Evolutionary conservation across 768 basidiomycete species (phyloP).

Genomic region (Neoboletus subvelutipes): DNA sequence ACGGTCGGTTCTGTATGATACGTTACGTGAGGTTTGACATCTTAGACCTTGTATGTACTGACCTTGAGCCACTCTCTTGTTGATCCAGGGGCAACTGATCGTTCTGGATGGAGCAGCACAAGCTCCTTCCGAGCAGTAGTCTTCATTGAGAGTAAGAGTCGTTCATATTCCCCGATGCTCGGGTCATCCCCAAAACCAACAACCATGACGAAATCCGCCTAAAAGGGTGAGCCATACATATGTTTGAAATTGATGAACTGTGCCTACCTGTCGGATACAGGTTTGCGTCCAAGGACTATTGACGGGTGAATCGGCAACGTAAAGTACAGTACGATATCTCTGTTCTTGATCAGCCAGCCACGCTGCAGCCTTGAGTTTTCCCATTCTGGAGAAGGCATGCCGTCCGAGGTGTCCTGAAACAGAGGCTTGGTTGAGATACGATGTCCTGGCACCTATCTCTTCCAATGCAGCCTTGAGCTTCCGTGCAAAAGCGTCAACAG

Average conservation of each 20-base stretch:
- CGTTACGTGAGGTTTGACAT: constrained; percentile 1
- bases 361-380: constrained; percentile 87
- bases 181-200: constrained; percentile 94
- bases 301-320: constrained; percentile 94
- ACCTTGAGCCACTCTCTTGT: constrained; percentile 97
- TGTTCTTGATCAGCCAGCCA: constrained; percentile 98
- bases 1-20: constrained; percentile 74
- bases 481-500: constrained; percentile 84
- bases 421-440: constrained; percentile 91
- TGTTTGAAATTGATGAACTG: background rate
- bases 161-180: constrained; percentile 89
- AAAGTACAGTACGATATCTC: constrained; percentile 88
- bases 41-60: constrained; percentile 12
- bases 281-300: constrained; percentile 98
- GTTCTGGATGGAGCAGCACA: constrained; percentile 88
- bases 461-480: constrained; percentile 88
- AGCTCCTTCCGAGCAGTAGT: constrained; percentile 98
- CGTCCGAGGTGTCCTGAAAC: constrained; percentile 89
- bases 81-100: constrained; percentile 83
- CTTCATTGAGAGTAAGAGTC: constrained; percentile 90
- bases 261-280: constrained; percentile 84
- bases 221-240: constrained; percentile 10
- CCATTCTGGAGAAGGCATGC: constrained; percentile 95
- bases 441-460: constrained; percentile 89
- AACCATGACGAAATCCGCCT: constrained; percentile 93